phyloP scores from a whole-genome alignment of 2,329 filamentous ascomycete genomes.

The Delphinella strobiligena region DNA sequence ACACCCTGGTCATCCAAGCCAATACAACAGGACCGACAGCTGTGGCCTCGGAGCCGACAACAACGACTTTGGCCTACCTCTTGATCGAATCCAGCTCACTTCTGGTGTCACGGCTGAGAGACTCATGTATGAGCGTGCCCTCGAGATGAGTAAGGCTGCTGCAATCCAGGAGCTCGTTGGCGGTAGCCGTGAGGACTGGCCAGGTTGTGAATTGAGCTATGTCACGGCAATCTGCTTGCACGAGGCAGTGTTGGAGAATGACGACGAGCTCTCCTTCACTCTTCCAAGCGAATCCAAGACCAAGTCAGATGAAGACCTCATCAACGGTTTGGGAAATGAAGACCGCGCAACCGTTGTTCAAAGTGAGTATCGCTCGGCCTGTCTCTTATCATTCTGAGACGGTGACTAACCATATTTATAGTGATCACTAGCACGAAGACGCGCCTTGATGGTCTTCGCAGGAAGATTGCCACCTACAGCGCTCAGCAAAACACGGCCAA shows the following conservation, averaged over 20 bases:
- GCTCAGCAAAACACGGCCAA: background rate
- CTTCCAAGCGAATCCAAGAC: constrained; percentile 34
- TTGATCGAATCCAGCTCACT: constrained; percentile 72
- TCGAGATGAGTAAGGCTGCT: constrained; percentile 91
- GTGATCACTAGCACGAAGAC: background rate
- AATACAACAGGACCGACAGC: constrained; percentile 40
- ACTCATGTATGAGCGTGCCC: constrained; percentile 91
- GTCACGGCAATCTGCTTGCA: constrained; percentile 88
- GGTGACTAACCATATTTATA: background rate
- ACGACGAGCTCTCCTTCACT: constrained; percentile 44
- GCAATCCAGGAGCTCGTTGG: constrained; percentile 94
- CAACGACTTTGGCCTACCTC: constrained; percentile 49
- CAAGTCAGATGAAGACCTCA: constrained; percentile 32
- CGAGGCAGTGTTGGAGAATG: constrained; percentile 82
- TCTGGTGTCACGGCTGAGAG: constrained; percentile 89
- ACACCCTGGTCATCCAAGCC: constrained; percentile 70
- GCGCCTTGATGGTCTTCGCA: background rate
- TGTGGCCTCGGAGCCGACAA: no score
- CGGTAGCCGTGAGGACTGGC: constrained; percentile 51
- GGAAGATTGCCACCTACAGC: background rate
- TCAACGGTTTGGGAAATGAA: constrained; percentile 50
- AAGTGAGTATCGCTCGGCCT: no score
- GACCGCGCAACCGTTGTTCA: constrained; percentile 63
- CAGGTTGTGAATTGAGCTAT: constrained; percentile 84
- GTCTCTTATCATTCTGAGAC: no score